phyloP scores from a whole-genome alignment of 768 basidiomycete species.

The Tulasnella sp. region DNA sequence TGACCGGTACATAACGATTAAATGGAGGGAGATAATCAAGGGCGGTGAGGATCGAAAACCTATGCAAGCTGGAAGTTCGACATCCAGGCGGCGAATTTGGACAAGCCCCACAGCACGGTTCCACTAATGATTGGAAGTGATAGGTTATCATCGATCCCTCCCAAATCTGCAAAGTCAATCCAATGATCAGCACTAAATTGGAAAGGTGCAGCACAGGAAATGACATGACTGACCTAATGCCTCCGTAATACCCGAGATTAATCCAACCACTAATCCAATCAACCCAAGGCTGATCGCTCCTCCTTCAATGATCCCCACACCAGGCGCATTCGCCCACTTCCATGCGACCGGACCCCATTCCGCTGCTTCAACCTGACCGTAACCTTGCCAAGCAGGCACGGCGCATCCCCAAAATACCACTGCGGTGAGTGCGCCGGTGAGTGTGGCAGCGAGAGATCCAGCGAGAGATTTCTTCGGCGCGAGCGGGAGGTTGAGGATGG shows the following conservation, averaged over 20 bases:
- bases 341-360: slow-evolving; percentile 19
- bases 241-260: slow-evolving; percentile 79
- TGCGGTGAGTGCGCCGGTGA: slow-evolving; percentile 61
- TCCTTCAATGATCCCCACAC: slow-evolving; percentile 25
- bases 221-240: slow-evolving; percentile 61
- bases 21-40: too few species aligned
- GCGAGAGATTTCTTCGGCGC: slow-evolving; percentile 77
- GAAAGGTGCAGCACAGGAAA: neutral
- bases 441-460: slow-evolving; percentile 40
- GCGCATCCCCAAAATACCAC: slow-evolving; percentile 60
- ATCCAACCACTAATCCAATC: slow-evolving; percentile 54
- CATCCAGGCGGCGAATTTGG: slow-evolving; percentile 2
- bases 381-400: slow-evolving; percentile 37
- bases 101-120: slow-evolving; percentile 48
- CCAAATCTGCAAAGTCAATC: slow-evolving; percentile 48
- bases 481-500: slow-evolving; percentile 44
- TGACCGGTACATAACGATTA: too few species aligned
- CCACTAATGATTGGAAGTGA: slow-evolving; percentile 84
- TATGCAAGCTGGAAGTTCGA: slow-evolving; percentile 1
- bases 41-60: too few species aligned
- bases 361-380: slow-evolving; percentile 28
- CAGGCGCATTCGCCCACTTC: slow-evolving; percentile 25
- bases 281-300: slow-evolving; percentile 44
- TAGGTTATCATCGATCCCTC: slow-evolving; percentile 78
- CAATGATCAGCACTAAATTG: slow-evolving; percentile 11